Evolutionary conservation across 2,329 filamentous ascomycete species (phyloP).

Genomic region (Hypoxylon sp.): DNA sequence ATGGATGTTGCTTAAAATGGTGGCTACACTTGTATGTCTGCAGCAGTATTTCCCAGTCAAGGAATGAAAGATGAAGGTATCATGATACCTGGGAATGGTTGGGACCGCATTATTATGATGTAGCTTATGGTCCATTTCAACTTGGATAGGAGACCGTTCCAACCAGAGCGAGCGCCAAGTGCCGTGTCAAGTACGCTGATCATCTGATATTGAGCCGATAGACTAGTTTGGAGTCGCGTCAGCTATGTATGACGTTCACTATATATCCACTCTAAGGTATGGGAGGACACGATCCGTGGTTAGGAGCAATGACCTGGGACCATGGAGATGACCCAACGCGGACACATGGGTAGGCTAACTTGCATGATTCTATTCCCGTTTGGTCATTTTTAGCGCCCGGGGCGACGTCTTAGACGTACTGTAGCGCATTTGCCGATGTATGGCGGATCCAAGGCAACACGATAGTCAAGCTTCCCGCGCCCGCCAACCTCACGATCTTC

Average conservation of each 20-base stretch:
- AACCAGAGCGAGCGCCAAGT: conserved; percentile 7
- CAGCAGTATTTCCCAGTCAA: background rate
- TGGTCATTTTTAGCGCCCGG: conserved; percentile 5
- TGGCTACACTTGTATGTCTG: background rate
- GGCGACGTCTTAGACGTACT: conserved; percentile 17
- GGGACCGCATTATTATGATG: conserved; percentile 9
- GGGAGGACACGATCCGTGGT: conserved; percentile 17
- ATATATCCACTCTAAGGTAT: conserved; percentile 22
- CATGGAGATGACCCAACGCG: conserved; percentile 1
- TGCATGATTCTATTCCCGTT: conserved; percentile 30
- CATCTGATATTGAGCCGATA: conserved; percentile 23
- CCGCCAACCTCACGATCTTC: background rate
- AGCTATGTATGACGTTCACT: conserved; percentile 23
- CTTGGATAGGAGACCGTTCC: background rate
- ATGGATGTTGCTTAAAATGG: background rate
- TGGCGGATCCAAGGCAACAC: conserved; percentile 12
- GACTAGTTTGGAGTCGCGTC: background rate
- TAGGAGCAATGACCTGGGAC: conserved; percentile 5
- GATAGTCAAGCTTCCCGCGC: conserved; percentile 1
- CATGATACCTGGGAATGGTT: background rate
- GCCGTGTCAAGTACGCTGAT: conserved; percentile 14
- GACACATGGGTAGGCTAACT: background rate
- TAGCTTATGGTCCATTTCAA: background rate
- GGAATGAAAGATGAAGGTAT: conserved; percentile 2
- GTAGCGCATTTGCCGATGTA: conserved; percentile 15